Evolutionary conservation across 257 asterid species (phyloP).

Genomic region (Ocimum tenuiflorum): DNA sequence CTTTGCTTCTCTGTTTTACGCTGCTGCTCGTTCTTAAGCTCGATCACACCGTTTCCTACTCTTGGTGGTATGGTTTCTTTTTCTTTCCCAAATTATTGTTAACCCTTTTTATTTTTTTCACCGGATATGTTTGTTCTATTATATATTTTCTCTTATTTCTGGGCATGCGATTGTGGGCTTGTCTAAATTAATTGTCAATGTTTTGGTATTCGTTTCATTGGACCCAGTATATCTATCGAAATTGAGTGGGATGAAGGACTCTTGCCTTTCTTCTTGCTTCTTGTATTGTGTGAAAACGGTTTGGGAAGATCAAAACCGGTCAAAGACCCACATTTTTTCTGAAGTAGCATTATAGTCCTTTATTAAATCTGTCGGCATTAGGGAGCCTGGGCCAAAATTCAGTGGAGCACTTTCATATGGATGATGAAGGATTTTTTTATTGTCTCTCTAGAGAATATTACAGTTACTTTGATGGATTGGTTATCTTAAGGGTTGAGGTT

Average conservation of each 20-base stretch:
- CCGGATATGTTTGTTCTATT: not conserved
- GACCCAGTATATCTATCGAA: not conserved
- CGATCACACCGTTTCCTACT: constrained; percentile 49
- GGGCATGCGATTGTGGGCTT: not conserved
- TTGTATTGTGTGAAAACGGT: not conserved
- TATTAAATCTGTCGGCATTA: no score
- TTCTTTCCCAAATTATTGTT: not conserved
- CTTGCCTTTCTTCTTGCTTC: not conserved
- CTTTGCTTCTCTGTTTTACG: constrained; percentile 60
- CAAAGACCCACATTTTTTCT: not conserved
- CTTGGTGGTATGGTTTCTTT: constrained; percentile 75
- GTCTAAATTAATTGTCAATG: not conserved
- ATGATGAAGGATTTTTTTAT: no score
- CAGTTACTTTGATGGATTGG: not conserved
- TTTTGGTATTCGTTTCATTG: constrained; percentile 1
- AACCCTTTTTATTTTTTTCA: not conserved
- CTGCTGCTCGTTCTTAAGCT: constrained; percentile 76
- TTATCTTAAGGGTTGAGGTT: not conserved
- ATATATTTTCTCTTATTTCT: not conserved
- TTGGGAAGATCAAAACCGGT: not conserved
- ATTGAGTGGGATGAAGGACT: not conserved
- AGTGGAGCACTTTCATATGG: no score
- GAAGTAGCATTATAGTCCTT: no score
- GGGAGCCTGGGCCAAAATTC: no score
- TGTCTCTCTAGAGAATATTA: no score